A percentile compares a stretch with the other conserved stretches of the same genome.
Conservation (phyloP, 345 rosid genomes). For the Turnera subulata region DNA sequence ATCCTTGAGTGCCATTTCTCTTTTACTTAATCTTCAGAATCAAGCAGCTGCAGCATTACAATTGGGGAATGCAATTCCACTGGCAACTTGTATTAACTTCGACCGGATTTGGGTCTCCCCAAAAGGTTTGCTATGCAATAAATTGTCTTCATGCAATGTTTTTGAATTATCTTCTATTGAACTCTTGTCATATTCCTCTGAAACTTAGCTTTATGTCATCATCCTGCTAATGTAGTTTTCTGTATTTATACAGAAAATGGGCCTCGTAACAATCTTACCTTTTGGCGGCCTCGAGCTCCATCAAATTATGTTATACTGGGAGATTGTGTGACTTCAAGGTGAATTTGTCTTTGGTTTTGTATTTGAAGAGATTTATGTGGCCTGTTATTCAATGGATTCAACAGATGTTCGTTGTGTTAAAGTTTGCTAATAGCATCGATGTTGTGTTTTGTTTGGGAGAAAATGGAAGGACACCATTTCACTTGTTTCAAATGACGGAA, state of each 20-base stretch:
- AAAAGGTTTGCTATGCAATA: constrained; percentile 73
- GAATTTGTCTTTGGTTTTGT: not conserved
- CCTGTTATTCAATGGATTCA: not conserved
- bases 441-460: no score
- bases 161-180: not conserved
- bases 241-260: constrained; percentile 58
- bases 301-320: constrained; percentile 91
- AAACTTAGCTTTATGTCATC: constrained; percentile 1
- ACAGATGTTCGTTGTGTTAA: no score
- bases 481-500: no score
- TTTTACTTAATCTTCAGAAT: constrained; percentile 75
- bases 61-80: constrained; percentile 79
- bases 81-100: constrained; percentile 83
- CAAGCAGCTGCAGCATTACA: constrained; percentile 79
- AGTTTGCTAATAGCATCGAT: no score
- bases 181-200: not conserved
- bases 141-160: constrained; percentile 3
- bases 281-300: constrained; percentile 98
- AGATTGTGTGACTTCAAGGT: constrained; percentile 98
- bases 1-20: constrained; percentile 83
- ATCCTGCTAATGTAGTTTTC: constrained; percentile 4
- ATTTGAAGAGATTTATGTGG: not conserved
- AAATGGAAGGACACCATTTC: no score
- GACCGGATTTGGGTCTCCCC: constrained; percentile 82
- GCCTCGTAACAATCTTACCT: constrained; percentile 64